Percentiles rank a stretch among this genome's conserved stretches.
phyloP scores from a whole-genome alignment of 2,329 filamentous ascomycete genomes.

The Huntiella decipiens region DNA sequence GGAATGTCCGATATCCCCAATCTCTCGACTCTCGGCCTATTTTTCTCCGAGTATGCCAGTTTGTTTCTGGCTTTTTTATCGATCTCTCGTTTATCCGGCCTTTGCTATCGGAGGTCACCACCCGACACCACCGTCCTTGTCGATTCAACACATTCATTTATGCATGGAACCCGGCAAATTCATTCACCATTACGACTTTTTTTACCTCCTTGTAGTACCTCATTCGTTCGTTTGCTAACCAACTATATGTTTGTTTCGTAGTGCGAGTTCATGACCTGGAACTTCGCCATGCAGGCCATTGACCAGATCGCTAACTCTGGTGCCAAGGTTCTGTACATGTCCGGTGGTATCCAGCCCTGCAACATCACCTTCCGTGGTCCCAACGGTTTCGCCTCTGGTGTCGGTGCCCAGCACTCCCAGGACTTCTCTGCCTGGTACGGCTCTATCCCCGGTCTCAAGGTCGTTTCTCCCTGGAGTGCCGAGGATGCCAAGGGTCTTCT shows the following conservation, averaged over 20 bases:
- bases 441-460: slow-evolving; percentile 92
- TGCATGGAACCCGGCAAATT: no score
- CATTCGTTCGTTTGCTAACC: slow-evolving; percentile 4
- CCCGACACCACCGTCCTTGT: no score
- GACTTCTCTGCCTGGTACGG: slow-evolving; percentile 99
- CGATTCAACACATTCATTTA: no score
- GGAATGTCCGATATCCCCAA: not conserved
- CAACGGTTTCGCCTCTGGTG: slow-evolving; percentile 93
- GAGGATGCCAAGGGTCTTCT: slow-evolving; percentile 97
- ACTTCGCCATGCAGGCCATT: slow-evolving; percentile 99
- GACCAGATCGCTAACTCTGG: slow-evolving; percentile 99
- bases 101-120: not conserved
- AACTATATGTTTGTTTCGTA: slow-evolving; percentile 19
- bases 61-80: not conserved
- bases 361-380: slow-evolving; percentile 99
- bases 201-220: no score
- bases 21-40: not conserved
- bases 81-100: not conserved
- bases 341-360: slow-evolving; percentile 95
- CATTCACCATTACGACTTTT: no score
- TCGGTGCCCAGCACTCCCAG: slow-evolving; percentile 94
- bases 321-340: slow-evolving; percentile 99
- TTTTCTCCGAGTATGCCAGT: not conserved
- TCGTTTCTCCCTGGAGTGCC: slow-evolving; percentile 85
- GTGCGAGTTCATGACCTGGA: slow-evolving; percentile 99